phyloP scores from a whole-genome alignment of 2,329 filamentous ascomycete species.

The Aspergillus pseudoviridinutans region DNA sequence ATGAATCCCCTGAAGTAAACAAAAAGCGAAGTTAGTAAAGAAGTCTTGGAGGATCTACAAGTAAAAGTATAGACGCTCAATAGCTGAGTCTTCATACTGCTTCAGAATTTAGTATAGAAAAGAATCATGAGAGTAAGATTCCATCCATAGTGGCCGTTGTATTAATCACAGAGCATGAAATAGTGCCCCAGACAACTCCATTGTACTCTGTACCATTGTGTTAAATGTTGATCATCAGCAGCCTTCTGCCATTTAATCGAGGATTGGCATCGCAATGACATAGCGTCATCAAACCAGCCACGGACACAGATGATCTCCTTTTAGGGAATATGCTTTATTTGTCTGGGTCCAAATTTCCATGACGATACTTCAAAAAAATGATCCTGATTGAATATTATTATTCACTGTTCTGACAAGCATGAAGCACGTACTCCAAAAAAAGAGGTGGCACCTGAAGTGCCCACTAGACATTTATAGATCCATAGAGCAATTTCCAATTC shows the following conservation, averaged over 20 bases:
- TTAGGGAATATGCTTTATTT: neutral
- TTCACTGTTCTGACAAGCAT: neutral
- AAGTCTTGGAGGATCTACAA: too few relatives aligned
- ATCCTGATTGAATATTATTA: neutral
- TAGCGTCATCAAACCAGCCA: conserved; percentile 12
- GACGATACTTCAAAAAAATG: neutral
- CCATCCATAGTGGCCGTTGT: neutral
- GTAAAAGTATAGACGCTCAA: neutral
- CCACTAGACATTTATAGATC: neutral
- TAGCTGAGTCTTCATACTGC: neutral
- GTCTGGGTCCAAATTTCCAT: neutral
- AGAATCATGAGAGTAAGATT: neutral
- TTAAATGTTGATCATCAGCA: neutral
- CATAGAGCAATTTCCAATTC: neutral
- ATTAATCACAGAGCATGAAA: neutral
- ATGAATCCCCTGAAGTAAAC: neutral
- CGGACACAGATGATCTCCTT: neutral
- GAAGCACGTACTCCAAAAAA: neutral
- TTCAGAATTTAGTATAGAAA: neutral
- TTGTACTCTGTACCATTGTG: neutral
- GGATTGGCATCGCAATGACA: conserved; percentile 1
- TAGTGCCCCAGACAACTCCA: neutral
- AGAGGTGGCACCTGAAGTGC: neutral
- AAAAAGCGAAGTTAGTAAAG: neutral
- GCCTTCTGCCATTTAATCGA: neutral